Evolutionary conservation across 2,329 filamentous ascomycete genomes (phyloP), one percentile per base, ranked within the genome.

Genomic region (Ilyonectria mors-panacis): DNA sequence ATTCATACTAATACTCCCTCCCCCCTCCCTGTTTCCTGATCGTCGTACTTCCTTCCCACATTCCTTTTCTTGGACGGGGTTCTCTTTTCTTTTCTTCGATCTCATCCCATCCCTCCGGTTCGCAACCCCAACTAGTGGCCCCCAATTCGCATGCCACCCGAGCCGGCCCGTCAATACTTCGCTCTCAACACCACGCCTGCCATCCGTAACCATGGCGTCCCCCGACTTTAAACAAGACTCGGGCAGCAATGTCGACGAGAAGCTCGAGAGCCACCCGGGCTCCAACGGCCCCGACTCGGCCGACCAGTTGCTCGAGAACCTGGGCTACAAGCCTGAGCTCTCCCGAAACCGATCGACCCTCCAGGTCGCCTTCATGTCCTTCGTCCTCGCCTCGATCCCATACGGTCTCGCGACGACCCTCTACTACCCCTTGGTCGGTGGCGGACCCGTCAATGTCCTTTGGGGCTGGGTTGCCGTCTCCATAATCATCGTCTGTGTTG

Each of bases 341-440:
- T 80, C 85, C 55, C 88, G 91, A 66, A 91, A 86, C 75, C 86
- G 91, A 61, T 92, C 90, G 50, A 92, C 90, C 2, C 84, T 89
- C 70, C 90, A 92, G 79, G 90, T 92, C 59, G 89, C 90, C 73
- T 92, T 92, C 85, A 93, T 92, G 91, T 92, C 90, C 68, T 94
- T 93, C 76, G 91, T 93, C 72, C 87, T 94, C 60, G 91, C 92
- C 54, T 91, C 91, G 3, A 92, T 93, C 68, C 92, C 92, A 10
- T 94, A 93, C 79, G 92, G 92, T 74, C 85, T 94, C 44, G 87
- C 90, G 50, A 94, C 92, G 1, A 93, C 91, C 8, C 79, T 93
- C 71, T 86, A 85, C 79, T 93, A 92, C 77, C 91, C 92, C 4
- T 80, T 93, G 47, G 82, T 87, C 63, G 89, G 88, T 69, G 91